Evolutionary conservation across 139 green algal species (phyloP), one percentile per base, ranked within the genome.

Genomic region (Chlorella sp.): DNA sequence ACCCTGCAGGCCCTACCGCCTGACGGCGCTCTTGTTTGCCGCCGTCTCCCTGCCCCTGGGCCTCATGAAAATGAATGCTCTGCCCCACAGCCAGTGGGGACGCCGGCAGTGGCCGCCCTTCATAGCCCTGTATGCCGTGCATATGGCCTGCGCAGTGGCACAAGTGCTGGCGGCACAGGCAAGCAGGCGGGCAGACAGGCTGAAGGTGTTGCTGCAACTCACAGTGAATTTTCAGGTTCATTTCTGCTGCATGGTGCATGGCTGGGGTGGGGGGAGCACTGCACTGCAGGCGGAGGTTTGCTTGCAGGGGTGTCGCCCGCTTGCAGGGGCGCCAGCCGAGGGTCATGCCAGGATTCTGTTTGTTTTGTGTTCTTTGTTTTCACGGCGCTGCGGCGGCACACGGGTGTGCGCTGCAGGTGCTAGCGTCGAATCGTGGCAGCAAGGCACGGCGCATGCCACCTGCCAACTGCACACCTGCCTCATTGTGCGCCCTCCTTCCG

Each of bases 101-200:
- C 92, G 91, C 37, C 95, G 96, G 86, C 79, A 96, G 76, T 94
- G 93, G 84, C 89, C 86, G 3, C 87, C 94, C 3, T 96, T 94
- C 15, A 94, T 95, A 68, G 82, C 94, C 4, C 34, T 95, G 1
- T 89, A 93, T 1, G 95, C 95, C 86, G 91, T 87, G 0, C 91
- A 93, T 11, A 39, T 92, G 32, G 28, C 87, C 0, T 96, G 96
- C 88, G 93, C 81, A 0, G 40, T 93, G 36, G 53, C 79, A 60
- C 91, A 93, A 48, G 66, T 94, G 69, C 76, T 92, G 48, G 85
- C 89, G 15, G 92, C 92, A 5, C 75, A 87, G 53, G 87, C 75
- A 40, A 85, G 39, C 89, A 95, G 91, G 89, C 89, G 89, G 15
- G 77, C 77, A 37, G 77, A 36, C 12, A 37, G 73, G 73, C 32